Conservation (phyloP, 2,329 filamentous ascomycete genomes). For the Dactylonectria macrodidyma region DNA sequence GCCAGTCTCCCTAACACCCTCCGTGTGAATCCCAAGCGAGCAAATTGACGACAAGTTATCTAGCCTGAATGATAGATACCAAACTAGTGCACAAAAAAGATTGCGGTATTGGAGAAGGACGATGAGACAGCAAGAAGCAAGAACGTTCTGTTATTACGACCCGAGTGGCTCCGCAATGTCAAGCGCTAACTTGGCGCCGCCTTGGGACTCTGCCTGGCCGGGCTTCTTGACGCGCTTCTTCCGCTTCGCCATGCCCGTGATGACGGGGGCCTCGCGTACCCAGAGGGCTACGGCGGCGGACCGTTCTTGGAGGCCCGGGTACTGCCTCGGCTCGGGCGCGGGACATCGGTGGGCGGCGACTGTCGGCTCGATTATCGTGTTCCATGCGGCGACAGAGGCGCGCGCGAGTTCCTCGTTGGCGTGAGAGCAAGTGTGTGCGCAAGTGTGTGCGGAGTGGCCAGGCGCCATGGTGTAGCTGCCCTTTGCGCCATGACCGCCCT, state of each 20-base stretch:
- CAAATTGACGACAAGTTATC: no score
- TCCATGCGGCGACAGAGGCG: neutral
- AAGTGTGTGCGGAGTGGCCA: no score
- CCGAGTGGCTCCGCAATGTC: slow-evolving; percentile 15
- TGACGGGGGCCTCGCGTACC: slow-evolving; percentile 72
- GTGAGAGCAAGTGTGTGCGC: no score
- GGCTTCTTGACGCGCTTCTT: slow-evolving; percentile 54
- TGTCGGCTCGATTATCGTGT: slow-evolving; percentile 14
- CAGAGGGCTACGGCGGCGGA: slow-evolving; percentile 79
- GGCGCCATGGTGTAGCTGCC: slow-evolving; percentile 74
- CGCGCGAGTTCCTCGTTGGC: neutral
- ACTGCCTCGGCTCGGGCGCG: slow-evolving; percentile 77
- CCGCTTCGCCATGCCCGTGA: slow-evolving; percentile 55
- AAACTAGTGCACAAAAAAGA: no score
- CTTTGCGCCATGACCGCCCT: slow-evolving; percentile 77
- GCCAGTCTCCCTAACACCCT: no score
- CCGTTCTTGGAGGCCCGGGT: slow-evolving; percentile 78
- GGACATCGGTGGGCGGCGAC: slow-evolving; percentile 69
- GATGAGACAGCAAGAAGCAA: no score
- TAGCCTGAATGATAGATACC: no score
- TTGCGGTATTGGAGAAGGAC: no score
- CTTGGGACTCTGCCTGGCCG: slow-evolving; percentile 25
- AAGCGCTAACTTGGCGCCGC: slow-evolving; percentile 30
- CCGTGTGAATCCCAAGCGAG: no score
- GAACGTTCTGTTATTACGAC: no score